These are phyloP conservation scores for Aspergillus sp. DNA, from an alignment of 2,329 filamentous ascomycete genomes.

Conservation along the genomic window DNA sequence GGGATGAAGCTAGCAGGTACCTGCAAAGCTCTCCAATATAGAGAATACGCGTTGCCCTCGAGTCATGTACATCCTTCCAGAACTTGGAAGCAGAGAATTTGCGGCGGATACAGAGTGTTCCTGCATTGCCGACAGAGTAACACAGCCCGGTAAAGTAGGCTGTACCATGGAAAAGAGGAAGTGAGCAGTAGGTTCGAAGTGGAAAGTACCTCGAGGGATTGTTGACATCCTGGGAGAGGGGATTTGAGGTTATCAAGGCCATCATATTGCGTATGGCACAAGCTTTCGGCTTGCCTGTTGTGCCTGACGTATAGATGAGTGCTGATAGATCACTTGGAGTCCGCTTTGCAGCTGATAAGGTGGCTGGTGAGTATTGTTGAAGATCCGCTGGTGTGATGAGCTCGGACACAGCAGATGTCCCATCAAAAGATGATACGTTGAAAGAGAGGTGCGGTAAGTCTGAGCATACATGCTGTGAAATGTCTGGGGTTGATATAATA, in stretches of 20 bases:
- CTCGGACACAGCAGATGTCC: constrained; percentile 28
- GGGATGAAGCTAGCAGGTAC: constrained; percentile 52
- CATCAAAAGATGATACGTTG: constrained; percentile 45
- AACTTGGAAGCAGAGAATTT: constrained; percentile 54
- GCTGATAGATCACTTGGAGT: constrained; percentile 40
- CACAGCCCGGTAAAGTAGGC: constrained; percentile 52
- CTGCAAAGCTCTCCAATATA: constrained; percentile 57
- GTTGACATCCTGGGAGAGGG: constrained; percentile 40
- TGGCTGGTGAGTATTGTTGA: constrained; percentile 30
- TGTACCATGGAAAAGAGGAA: constrained; percentile 56
- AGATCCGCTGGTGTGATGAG: constrained; percentile 31
- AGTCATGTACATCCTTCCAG: constrained; percentile 52
- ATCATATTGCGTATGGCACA: constrained; percentile 48
- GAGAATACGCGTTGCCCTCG: constrained; percentile 48
- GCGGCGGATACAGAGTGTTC: constrained; percentile 50
- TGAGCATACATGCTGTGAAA: constrained; percentile 40
- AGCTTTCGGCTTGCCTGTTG: constrained; percentile 54
- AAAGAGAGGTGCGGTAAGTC: constrained; percentile 44
- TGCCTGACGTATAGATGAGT: constrained; percentile 56
- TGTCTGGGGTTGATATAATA: constrained; percentile 52
- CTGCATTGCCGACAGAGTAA: constrained; percentile 45
- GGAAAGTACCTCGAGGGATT: constrained; percentile 49
- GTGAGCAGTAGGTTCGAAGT: constrained; percentile 52
- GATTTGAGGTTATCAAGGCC: constrained; percentile 42
- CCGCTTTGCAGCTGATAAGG: constrained; percentile 37